Percentiles rank a stretch among this genome's conserved stretches.
Conservation (phyloP, 345 rosid species). For the Iberis pinnata region DNA sequence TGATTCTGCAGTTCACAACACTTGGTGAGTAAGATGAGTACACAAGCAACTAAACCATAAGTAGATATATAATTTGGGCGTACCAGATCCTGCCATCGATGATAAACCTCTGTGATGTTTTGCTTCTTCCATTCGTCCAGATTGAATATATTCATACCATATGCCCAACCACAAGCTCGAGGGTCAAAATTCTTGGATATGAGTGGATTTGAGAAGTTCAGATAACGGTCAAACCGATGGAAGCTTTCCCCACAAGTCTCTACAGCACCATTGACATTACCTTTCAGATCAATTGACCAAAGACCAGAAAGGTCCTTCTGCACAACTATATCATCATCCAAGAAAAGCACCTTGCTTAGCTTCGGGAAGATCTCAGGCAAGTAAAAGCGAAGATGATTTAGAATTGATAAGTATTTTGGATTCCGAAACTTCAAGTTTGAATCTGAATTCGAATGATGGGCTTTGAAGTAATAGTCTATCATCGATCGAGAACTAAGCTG, state of each 20-base stretch:
- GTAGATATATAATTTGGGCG: slow-evolving; percentile 7
- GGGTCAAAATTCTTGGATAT: slow-evolving; percentile 84
- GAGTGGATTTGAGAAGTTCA: slow-evolving; percentile 92
- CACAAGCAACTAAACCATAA: slow-evolving; percentile 10
- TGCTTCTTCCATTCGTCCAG: slow-evolving; percentile 82
- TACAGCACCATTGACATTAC: slow-evolving; percentile 97
- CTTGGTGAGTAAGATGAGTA: not conserved
- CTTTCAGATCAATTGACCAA: slow-evolving; percentile 87
- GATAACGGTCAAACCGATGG: slow-evolving; percentile 94
- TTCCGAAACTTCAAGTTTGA: slow-evolving; percentile 83
- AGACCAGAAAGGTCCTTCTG: slow-evolving; percentile 79
- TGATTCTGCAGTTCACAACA: slow-evolving; percentile 44
- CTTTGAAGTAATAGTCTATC: slow-evolving; percentile 88
- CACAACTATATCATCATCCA: slow-evolving; percentile 93
- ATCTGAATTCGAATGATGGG: slow-evolving; percentile 68
- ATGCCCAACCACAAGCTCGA: slow-evolving; percentile 99
- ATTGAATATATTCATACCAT: slow-evolving; percentile 95
- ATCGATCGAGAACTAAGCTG: slow-evolving; percentile 80
- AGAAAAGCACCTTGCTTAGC: slow-evolving; percentile 78
- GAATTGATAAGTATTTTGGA: slow-evolving; percentile 90
- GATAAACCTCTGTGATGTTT: slow-evolving; percentile 82
- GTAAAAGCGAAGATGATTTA: slow-evolving; percentile 96
- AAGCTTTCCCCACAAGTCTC: slow-evolving; percentile 97
- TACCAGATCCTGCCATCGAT: slow-evolving; percentile 94
- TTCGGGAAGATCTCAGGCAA: slow-evolving; percentile 92